Percentiles rank a stretch among this genome's conserved stretches.
These are phyloP conservation scores for Kwoniella shandongensis DNA, from an alignment of 768 basidiomycete species.

Conservation along the genomic window DNA sequence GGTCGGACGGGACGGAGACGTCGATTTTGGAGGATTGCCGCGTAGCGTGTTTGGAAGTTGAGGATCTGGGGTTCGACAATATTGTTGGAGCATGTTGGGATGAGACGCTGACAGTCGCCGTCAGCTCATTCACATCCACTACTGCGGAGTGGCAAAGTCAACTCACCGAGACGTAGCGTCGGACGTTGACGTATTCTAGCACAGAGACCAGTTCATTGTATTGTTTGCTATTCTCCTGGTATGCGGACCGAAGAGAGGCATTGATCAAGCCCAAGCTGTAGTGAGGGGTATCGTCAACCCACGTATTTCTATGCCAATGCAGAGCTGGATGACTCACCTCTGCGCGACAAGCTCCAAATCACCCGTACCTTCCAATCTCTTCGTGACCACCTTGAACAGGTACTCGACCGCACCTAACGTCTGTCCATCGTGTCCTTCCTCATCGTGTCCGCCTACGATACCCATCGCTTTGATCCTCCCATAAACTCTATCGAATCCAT, in stretches of 20 bases:
- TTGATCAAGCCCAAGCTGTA: slow-evolving; percentile 40
- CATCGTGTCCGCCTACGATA: slow-evolving; percentile 7
- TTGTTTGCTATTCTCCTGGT: slow-evolving; percentile 23
- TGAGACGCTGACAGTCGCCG: slow-evolving; percentile 30
- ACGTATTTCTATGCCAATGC: slow-evolving; percentile 1
- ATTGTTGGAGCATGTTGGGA: slow-evolving; percentile 36
- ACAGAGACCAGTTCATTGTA: slow-evolving; percentile 32
- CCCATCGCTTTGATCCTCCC: slow-evolving; percentile 20
- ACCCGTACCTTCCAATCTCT: slow-evolving; percentile 39
- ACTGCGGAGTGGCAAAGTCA: background rate
- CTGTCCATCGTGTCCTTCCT: slow-evolving; percentile 1
- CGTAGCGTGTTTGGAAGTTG: slow-evolving; percentile 44
- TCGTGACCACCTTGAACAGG: slow-evolving; percentile 30
- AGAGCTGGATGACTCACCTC: slow-evolving; percentile 23
- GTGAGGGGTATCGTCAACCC: background rate
- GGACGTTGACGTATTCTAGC: slow-evolving; percentile 29
- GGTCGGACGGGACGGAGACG: slow-evolving; percentile 31
- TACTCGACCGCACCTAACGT: slow-evolving; percentile 15
- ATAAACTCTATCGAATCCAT: slow-evolving; percentile 38
- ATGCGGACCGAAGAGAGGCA: slow-evolving; percentile 31
- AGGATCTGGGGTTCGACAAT: slow-evolving; percentile 43
- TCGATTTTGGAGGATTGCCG: slow-evolving; percentile 30
- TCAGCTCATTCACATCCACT: background rate
- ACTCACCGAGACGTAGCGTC: slow-evolving; percentile 40
- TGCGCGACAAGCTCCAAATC: slow-evolving; percentile 44